Evolutionary conservation across 352 stramenopile species (phyloP), one percentile per base, ranked within the genome.

Genomic region (Phytophthora capsici): DNA sequence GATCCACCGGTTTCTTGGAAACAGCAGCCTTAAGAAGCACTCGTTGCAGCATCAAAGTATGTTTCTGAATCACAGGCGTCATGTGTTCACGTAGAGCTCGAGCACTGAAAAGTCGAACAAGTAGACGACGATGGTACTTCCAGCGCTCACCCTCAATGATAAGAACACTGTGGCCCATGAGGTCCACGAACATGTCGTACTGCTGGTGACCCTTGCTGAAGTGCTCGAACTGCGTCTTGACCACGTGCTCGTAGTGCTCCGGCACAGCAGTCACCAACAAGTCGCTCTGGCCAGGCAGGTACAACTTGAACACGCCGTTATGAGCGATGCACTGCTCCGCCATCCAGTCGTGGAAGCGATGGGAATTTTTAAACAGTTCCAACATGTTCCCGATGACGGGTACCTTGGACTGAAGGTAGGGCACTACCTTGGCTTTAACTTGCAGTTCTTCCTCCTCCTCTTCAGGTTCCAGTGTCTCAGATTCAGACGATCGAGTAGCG

Each of bases 201-300:
- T 80, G 58, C n/a, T 76, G 69, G 3, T 67, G 47, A 1, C 80
- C 80, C 52, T 89, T 89, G 51, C 61, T 71, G 47, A 89, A 89
- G 45, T 67, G 54, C 0, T 82, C 66, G 26, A 86, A 86, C 51
- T 89, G 80, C 32, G 67, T 82, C 63, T 79, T 86, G 23, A 84
- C 51, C 10, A 89, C 70, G 37, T 87, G 73, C 25, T 89, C 80
- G 37, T 82, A 84, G 50, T 80, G 59, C 60, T 87, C 74, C 0
- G 78, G 75, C 8, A 77, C 70, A 43, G 76, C 62, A 1, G 81
- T 71, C 20, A 84, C 63, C 32, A 89, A 34, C 58, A 76, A 57
- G 45, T 73, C 62, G 19, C 66, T 75, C 28, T 74, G 64, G 1
- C 73, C 75, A 0, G 78, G 73, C 2, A 81, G 63, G 28, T 73